A percentile compares a stretch with the other conserved stretches of the same genome.
phyloP scores from a whole-genome alignment of 108 stramenopile species.

The Asterionellopsis glacialis region DNA sequence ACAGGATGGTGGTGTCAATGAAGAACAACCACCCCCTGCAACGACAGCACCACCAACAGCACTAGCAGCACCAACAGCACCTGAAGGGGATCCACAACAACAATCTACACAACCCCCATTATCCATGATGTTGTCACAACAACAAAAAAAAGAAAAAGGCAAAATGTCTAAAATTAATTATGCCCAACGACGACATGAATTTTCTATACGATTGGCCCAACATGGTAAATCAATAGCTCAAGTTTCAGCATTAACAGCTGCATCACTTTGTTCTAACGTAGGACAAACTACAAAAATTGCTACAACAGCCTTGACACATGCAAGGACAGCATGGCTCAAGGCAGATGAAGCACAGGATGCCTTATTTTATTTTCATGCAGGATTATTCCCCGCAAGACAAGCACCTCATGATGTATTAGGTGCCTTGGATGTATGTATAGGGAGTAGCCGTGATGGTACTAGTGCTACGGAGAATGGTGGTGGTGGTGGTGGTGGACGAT shows the following conservation, averaged over 20 bases:
- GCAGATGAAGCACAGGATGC: slow-evolving; percentile 88
- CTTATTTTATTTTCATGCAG: slow-evolving; percentile 81
- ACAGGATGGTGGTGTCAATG: slow-evolving; percentile 10
- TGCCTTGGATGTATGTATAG: slow-evolving; percentile 45
- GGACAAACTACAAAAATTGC: slow-evolving; percentile 37
- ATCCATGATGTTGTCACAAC: no score
- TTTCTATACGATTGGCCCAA: slow-evolving; percentile 57
- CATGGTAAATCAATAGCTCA: slow-evolving; percentile 62
- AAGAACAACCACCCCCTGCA: neutral
- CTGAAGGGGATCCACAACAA: slow-evolving; percentile 2
- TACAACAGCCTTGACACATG: slow-evolving; percentile 61
- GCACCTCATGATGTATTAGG: slow-evolving; percentile 76
- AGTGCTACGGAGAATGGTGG: neutral
- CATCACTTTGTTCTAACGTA: slow-evolving; percentile 24
- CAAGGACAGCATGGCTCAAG: slow-evolving; percentile 53
- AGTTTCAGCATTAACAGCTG: slow-evolving; percentile 61
- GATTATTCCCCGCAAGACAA: slow-evolving; percentile 53
- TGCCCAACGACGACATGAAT: slow-evolving; percentile 81
- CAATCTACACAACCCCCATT: slow-evolving; percentile 4
- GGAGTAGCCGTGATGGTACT: neutral
- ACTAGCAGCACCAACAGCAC: neutral
- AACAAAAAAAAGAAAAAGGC: slow-evolving; percentile 22
- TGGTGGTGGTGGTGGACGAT: slow-evolving; percentile 24
- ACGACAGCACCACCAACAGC: neutral
- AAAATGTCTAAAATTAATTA: slow-evolving; percentile 78